Base-by-base conservation (phyloP, 2,329 filamentous ascomycete genomes). In the Amphichorda felina region DNA sequence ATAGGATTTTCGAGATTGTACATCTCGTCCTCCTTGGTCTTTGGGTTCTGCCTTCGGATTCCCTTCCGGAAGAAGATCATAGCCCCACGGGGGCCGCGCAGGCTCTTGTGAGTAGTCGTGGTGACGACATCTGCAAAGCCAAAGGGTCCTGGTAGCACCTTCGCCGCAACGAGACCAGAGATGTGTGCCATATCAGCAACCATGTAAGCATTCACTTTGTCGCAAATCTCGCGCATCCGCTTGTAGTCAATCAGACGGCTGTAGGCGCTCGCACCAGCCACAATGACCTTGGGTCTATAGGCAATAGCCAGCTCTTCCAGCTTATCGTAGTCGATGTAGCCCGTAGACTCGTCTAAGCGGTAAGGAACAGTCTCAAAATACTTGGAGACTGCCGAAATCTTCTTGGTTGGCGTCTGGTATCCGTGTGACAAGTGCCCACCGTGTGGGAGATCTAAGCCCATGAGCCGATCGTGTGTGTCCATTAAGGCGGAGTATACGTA, bases 331-430 rank as follows among this genome's bases (percentile, higher is more conserved):
- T 98, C 88, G 53, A 98, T 98, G 48, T 89, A 70, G 40, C 91
- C 91, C 5, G 89, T 96, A 43, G 79, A 70, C 54, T 93, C 83
- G 64, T 95, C 77, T 37, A 96, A 73, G 40, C 86, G 80, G 69
- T 98, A 98, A 5, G 91, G 91, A 43, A 98, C 68, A 25, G 91
- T 98, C 67, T 98, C 91, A 57, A 98, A 98, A 67, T 98, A 98
- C 56, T 94, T 96, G 39, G 89, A 96, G 45, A 98, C 79, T 50
- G 88, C 87, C n/a, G 89, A 96, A 57, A 98, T 96, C 73, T 88
- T 89, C 61, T 81, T 86, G 36, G 80, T 80, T 3, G 91, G 86
- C 15, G 85, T 96, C 63, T 98, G 91, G 63, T 98, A 98, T 43
- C 91, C 91, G 62, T 98, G 91, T 32, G 84, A 93, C 50, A 98